Base-by-base conservation (phyloP, 2,329 filamentous ascomycete species). In the Ophiocordyceps australis region DNA sequence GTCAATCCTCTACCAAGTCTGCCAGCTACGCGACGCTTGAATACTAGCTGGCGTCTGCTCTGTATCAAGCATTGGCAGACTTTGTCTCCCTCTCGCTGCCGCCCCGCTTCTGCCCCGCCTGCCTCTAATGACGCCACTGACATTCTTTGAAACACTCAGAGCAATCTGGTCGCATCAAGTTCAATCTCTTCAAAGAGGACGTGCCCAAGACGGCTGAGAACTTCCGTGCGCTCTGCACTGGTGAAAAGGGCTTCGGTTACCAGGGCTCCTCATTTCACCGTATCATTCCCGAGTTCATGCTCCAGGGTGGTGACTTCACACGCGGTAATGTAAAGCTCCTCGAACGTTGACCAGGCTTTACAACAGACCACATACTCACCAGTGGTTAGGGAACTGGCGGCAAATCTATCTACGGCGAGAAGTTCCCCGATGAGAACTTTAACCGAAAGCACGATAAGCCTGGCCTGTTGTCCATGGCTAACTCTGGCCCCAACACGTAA, bases 371-470 rank as follows among this genome's bases (percentile, higher is more conserved):
- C 24, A 14, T 18, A 28, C 17, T 30, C 27, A 48, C 33, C 23
- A 17, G 16, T 9, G 27, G 22, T 4, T 24, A 91, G 82, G 81
- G 81, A 49, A 86, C 82, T 31, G 82, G 81, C 60, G 81, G 82
- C 57, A 79, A 78, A 61, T 91, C 80, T 53, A 92, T 92, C 69
- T 92, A 91, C 57, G 82, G 82, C 44, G 80, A 91, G 59, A 89
- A 86, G 68, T 92, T 93, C 50, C 59, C 73, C 45, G 82, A 93
- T 51, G 82, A 93, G 75, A 92, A 91, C 75, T 91, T 92, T 66
- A 48, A 56, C 35, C 49, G 64, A 39, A 73, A 70, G 62, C 83
- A 93, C 71, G 55, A 54, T 53, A 59, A 62, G 43, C 74, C 76
- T 35, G 79, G 75, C 62, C 66, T 85, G 41, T 68, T 93, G 39